Conservation (phyloP, 345 rosid species). For the Aquilaria yunnanensis region DNA sequence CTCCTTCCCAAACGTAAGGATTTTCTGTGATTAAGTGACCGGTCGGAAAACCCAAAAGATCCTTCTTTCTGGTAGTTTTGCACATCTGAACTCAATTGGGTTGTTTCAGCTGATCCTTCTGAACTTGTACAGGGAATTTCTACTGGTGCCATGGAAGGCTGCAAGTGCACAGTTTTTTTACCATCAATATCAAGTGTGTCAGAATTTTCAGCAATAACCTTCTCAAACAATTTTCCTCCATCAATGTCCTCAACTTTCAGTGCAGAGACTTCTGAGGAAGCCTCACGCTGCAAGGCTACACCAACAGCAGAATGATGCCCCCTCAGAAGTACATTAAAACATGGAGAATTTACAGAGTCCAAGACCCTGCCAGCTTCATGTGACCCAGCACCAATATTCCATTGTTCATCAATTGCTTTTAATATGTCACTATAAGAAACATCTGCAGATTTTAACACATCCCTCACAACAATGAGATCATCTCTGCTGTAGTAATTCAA, state of each 20-base stretch:
- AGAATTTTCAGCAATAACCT: conserved; percentile 32
- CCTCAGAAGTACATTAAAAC: conserved; percentile 22
- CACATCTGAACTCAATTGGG: conserved; percentile 35
- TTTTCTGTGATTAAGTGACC: conserved; percentile 21
- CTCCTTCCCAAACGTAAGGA: conserved; percentile 16
- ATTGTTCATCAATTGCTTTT: conserved; percentile 54
- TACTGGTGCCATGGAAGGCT: conserved; percentile 26
- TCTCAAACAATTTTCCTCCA: conserved; percentile 32
- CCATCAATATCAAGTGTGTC: conserved; percentile 21
- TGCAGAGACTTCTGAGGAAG: conserved; percentile 21
- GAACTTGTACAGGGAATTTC: conserved; percentile 38
- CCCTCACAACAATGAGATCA: conserved; percentile 52
- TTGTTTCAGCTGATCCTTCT: conserved; percentile 60
- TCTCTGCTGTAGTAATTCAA: conserved; percentile 54
- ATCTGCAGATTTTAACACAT: conserved; percentile 59
- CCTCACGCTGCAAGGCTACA: conserved; percentile 10
- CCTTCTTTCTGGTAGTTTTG: conserved; percentile 34
- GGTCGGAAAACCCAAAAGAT: conserved; percentile 22
- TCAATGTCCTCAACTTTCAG: conserved; percentile 24
- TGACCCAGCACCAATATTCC: conserved; percentile 40
- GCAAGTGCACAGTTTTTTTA: conserved; percentile 22
- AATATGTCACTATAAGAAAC: conserved; percentile 41
- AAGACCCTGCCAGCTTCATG: conserved; percentile 30
- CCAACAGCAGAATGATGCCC: conserved; percentile 26
- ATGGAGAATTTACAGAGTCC: conserved; percentile 27